Conservation (phyloP, 2,329 filamentous ascomycete species). For the Penicillium sp. region DNA sequence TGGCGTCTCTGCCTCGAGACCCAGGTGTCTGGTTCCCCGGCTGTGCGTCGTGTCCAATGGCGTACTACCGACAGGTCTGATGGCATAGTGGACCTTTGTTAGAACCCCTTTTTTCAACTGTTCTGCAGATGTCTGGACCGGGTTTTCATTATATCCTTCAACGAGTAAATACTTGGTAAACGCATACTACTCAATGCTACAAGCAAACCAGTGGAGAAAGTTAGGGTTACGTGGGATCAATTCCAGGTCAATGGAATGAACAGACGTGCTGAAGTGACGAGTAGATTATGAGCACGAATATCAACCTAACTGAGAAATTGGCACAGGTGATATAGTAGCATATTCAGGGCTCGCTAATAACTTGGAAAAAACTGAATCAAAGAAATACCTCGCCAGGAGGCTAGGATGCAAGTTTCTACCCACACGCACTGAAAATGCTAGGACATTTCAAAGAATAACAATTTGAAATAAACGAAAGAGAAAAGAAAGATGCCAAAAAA, state of each 20-base stretch:
- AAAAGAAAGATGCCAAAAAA: slow-evolving; percentile 1
- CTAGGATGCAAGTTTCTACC: slow-evolving; percentile 3
- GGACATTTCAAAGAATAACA: background rate
- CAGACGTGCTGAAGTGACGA: background rate
- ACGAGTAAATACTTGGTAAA: slow-evolving; percentile 2
- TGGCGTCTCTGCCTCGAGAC: slow-evolving; percentile 27
- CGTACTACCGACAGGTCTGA: background rate
- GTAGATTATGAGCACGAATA: too few relatives aligned
- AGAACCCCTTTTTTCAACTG: background rate
- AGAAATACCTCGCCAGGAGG: slow-evolving; percentile 2
- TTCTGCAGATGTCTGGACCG: background rate
- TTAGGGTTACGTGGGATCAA: slow-evolving; percentile 2
- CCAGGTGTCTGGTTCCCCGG: slow-evolving; percentile 24
- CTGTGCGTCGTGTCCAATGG: slow-evolving; percentile 14
- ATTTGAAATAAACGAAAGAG: slow-evolving; percentile 1
- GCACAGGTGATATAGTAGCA: too few relatives aligned
- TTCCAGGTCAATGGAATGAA: background rate
- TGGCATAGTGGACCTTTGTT: background rate
- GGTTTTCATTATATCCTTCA: background rate
- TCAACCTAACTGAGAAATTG: too few relatives aligned
- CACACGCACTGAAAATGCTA: slow-evolving; percentile 4
- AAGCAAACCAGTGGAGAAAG: background rate
- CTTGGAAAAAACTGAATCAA: background rate
- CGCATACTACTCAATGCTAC: slow-evolving; percentile 1
- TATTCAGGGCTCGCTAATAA: background rate